Conservation (phyloP, 805 yeast species). For the Candida glaebosa region DNA sequence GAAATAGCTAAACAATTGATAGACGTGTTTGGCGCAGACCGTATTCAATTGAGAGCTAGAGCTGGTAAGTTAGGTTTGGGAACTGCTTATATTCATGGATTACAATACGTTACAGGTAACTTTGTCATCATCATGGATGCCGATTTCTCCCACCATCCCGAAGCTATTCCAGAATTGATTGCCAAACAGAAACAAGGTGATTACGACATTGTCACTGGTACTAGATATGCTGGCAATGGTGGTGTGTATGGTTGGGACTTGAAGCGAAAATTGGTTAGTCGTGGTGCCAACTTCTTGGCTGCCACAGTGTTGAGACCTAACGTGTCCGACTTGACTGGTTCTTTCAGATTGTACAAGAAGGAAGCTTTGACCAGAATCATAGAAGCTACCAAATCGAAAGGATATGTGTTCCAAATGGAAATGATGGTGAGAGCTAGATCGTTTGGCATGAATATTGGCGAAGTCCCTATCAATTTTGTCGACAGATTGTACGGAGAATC, state of each 20-base stretch:
- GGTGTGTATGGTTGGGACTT: conserved; percentile 86
- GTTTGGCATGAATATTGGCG: conserved; percentile 70
- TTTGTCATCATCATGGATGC: conserved; percentile 82
- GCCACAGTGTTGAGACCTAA: conserved; percentile 66
- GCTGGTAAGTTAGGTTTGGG: conserved; percentile 78
- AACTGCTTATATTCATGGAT: conserved; percentile 77
- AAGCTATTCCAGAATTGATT: conserved; percentile 73
- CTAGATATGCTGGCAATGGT: conserved; percentile 77
- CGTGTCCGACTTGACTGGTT: conserved; percentile 74
- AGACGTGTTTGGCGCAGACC: conserved; percentile 54
- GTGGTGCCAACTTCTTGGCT: conserved; percentile 80
- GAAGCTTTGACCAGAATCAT: conserved; percentile 64
- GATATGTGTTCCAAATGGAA: conserved; percentile 85
- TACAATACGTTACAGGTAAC: conserved; percentile 67
- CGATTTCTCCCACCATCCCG: conserved; percentile 79
- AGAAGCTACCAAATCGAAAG: conserved; percentile 66
- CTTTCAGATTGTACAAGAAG: conserved; percentile 72
- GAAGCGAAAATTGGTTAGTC: conserved; percentile 70
- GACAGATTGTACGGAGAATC: conserved; percentile 78
- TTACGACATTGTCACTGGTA: conserved; percentile 54
- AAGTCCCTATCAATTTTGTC: conserved; percentile 75
- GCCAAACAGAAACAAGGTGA: conserved; percentile 52
- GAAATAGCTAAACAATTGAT: conserved; percentile 62
- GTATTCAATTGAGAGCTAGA: conserved; percentile 63
- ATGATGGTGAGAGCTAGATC: conserved; percentile 81